These are phyloP conservation scores for Ceratorhiza oryzae-sativae DNA, from an alignment of 1,284 basidiomycete genomes.

Conservation along the genomic window DNA sequence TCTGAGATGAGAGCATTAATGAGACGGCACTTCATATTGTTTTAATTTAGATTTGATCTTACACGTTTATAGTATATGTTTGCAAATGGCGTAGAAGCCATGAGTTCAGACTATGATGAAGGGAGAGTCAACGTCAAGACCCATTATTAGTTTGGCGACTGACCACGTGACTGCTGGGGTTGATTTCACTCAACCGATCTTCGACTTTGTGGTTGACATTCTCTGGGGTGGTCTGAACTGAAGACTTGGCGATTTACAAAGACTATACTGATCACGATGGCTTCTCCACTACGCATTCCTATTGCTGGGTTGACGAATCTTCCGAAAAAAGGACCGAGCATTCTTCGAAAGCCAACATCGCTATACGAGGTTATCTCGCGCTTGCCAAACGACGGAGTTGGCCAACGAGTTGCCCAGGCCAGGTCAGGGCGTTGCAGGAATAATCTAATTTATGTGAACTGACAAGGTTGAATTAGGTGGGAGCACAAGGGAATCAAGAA, in stretches of 20 bases:
- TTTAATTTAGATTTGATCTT: background rate
- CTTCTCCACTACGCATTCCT: constrained; percentile 14
- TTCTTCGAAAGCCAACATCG: constrained; percentile 49
- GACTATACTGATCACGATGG: constrained; percentile 9
- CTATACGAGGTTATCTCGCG: constrained; percentile 75
- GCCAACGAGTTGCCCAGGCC: constrained; percentile 69
- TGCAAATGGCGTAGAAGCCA: constrained; percentile 25
- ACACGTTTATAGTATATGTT: constrained; percentile 36
- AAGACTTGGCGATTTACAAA: too few species aligned
- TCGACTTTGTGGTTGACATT: too few species aligned
- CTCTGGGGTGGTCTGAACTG: too few species aligned
- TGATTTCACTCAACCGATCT: background rate
- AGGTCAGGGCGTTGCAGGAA: constrained; percentile 1
- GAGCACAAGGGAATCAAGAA: constrained; percentile 66
- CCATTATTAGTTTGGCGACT: background rate
- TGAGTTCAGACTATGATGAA: background rate
- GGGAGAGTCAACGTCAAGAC: background rate
- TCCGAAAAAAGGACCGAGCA: background rate
- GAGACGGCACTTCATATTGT: background rate
- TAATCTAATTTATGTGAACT: background rate
- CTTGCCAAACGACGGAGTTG: constrained; percentile 69
- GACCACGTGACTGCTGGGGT: background rate
- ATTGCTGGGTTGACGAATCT: constrained; percentile 5
- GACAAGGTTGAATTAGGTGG: constrained; percentile 59
- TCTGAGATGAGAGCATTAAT: constrained; percentile 13